These are phyloP conservation scores for Penicillium capsulatum DNA, from an alignment of 2,329 filamentous ascomycete genomes.

Conservation along the genomic window DNA sequence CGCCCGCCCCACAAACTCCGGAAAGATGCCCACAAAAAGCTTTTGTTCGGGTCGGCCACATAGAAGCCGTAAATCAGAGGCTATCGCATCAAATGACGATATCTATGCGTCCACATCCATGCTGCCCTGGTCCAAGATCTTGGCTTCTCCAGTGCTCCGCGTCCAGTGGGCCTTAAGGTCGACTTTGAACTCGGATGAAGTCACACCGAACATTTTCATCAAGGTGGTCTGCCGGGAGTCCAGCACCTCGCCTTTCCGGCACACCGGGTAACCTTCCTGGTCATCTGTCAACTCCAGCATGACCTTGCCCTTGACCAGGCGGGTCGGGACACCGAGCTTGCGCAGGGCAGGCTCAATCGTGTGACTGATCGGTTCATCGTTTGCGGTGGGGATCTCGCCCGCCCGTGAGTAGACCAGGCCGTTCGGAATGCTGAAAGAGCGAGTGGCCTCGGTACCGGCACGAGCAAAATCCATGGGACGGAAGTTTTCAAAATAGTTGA, in stretches of 20 bases:
- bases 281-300: constrained; percentile 57
- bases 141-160: constrained; percentile 38
- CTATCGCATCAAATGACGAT: constrained; percentile 15
- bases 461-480: constrained; percentile 83
- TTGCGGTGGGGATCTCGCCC: constrained; percentile 71
- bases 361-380: constrained; percentile 84
- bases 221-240: constrained; percentile 90
- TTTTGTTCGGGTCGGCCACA: constrained; percentile 21
- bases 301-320: constrained; percentile 83
- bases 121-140: constrained; percentile 35
- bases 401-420: constrained; percentile 75
- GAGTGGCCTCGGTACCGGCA: constrained; percentile 70
- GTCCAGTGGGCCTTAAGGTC: constrained; percentile 64
- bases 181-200: constrained; percentile 85
- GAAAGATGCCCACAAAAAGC: constrained; percentile 33
- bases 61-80: constrained; percentile 12
- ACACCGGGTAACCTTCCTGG: constrained; percentile 65
- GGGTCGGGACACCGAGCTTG: constrained; percentile 82
- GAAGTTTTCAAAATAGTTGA: constrained; percentile 68
- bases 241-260: constrained; percentile 76
- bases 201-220: constrained; percentile 88
- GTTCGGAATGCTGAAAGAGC: constrained; percentile 73
- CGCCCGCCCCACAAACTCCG: constrained; percentile 36
- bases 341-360: constrained; percentile 86
- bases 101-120: constrained; percentile 43